phyloP scores from a whole-genome alignment of 441 rosid species.

The Gossypium gossypioides region DNA sequence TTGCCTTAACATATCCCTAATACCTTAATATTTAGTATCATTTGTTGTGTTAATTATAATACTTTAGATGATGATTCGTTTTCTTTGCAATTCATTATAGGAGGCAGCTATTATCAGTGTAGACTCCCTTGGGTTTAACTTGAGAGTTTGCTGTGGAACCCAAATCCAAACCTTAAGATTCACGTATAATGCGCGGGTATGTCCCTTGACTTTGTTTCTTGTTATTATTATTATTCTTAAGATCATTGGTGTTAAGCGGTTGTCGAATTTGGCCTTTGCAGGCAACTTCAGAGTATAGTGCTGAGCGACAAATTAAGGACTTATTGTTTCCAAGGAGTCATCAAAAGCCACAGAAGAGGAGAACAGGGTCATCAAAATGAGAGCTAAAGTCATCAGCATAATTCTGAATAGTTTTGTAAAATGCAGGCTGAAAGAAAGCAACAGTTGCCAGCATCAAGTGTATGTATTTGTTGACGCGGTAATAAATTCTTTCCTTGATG shows the following conservation, averaged over 20 bases:
- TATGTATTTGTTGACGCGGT: background rate
- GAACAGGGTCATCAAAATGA: conserved; percentile 43
- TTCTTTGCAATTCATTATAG: conserved; percentile 27
- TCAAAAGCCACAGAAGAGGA: conserved; percentile 26
- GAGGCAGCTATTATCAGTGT: conserved; percentile 56
- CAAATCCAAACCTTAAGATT: conserved; percentile 53
- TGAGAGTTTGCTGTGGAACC: conserved; percentile 35
- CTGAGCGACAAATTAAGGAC: conserved; percentile 66
- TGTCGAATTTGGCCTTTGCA: conserved; percentile 22
- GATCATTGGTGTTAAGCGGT: background rate
- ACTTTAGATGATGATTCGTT: background rate
- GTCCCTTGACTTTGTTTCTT: background rate
- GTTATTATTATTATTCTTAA: background rate
- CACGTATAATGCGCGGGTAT: conserved; percentile 61
- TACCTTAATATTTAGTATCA: background rate
- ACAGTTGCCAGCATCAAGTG: background rate
- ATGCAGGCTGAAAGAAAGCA: conserved; percentile 10
- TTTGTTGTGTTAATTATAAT: background rate
- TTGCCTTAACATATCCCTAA: background rate
- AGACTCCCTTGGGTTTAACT: conserved; percentile 78
- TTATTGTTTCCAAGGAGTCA: conserved; percentile 49
- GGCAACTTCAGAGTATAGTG: conserved; percentile 75
- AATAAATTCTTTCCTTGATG: background rate
- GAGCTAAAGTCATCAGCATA: conserved; percentile 5
- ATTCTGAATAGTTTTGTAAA: conserved; percentile 9